Base-by-base conservation (phyloP, 441 rosid genomes). In the Melianthus villosus region DNA sequence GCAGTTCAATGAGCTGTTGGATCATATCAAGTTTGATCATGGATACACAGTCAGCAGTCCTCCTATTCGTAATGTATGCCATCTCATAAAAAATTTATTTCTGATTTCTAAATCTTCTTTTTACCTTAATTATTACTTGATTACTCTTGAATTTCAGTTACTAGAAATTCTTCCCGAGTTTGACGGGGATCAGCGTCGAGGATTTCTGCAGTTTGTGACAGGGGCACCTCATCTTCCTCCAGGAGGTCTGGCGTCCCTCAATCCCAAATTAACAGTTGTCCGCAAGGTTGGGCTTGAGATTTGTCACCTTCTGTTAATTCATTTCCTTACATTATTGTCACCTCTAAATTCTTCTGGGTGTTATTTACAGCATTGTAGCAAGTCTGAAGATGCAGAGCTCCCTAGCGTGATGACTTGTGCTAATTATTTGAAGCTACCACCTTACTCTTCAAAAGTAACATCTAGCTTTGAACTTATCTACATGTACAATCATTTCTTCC, bases 391-490 rank as follows among this genome's bases (percentile, higher is more conserved):
- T 55, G 62, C 63, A 2, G 96, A 84, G 66, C 60, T 89, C 37
- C 98, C 96, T 16, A 84, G 96, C 35, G 98, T 89, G 65, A 89
- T 84, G 98, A 89, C 98, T 25, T 84, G 96, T 40, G 98, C 96
- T 46, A 89, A 89, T 68, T 89, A 89, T 55, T 72, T 89, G 51
- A 89, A 84, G 71, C 68, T 84, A 47, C 98, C 98, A 4, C 82
- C 95, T 36, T 89, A 89, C 57, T 69, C 96, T 44, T 71, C 96
- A 26, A 89, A 89, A 57, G 96, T 81, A 20, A 20, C 23, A 20
- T 20, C 6, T 6, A 20, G 23, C 23, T 20, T 20, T 20, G 23
- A 62, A 70, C 13, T 12, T 25, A 29, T 34, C 48, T n/a, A n/a
- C n/a, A n/a, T n/a, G 23, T 20, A 6, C n/a, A 20, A 20, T 20